These are phyloP conservation scores for Cladorrhinum sp. DNA, from an alignment of 2,329 filamentous ascomycete genomes.

Conservation along the genomic window DNA sequence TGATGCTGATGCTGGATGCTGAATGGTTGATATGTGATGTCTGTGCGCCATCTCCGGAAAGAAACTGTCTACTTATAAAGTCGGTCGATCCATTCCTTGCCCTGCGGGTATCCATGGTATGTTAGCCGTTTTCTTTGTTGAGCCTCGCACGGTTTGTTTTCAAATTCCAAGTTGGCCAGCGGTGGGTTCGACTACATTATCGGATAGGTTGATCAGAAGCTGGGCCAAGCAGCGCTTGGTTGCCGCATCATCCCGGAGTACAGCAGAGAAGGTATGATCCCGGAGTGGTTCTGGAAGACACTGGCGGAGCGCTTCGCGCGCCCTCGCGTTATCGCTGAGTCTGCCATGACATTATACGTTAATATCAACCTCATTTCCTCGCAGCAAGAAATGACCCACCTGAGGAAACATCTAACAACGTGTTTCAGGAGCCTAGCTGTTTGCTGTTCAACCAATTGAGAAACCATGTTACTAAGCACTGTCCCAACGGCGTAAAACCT, in stretches of 20 bases:
- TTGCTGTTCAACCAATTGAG: conserved; percentile 94
- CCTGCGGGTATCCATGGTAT: conserved; percentile 6
- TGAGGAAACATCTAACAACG: conserved; percentile 92
- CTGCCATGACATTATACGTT: conserved; percentile 42
- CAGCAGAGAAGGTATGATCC: conserved; percentile 94
- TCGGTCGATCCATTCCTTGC: conserved; percentile 20
- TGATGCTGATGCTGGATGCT: neutral
- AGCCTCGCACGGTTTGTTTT: neutral
- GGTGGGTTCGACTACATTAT: conserved; percentile 65
- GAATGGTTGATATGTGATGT: neutral
- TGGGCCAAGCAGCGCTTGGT: conserved; percentile 98
- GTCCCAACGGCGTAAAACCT: conserved; percentile 97
- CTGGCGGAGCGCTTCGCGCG: conserved; percentile 89
- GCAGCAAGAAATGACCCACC: conserved; percentile 53
- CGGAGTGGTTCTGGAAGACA: conserved; percentile 98
- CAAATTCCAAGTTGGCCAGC: conserved; percentile 29
- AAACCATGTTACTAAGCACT: conserved; percentile 97
- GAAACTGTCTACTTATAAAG: conserved; percentile 15
- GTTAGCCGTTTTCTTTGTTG: conserved; percentile 13
- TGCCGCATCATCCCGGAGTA: conserved; percentile 92
- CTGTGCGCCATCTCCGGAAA: neutral
- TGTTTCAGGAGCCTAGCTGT: conserved; percentile 95
- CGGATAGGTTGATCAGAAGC: conserved; percentile 91
- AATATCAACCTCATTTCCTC: neutral
- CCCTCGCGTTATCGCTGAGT: conserved; percentile 91